Percentiles rank a stretch among this genome's conserved stretches.
Conservation (phyloP, 75 land plant genomes). For the Cunninghamia lanceolata region DNA sequence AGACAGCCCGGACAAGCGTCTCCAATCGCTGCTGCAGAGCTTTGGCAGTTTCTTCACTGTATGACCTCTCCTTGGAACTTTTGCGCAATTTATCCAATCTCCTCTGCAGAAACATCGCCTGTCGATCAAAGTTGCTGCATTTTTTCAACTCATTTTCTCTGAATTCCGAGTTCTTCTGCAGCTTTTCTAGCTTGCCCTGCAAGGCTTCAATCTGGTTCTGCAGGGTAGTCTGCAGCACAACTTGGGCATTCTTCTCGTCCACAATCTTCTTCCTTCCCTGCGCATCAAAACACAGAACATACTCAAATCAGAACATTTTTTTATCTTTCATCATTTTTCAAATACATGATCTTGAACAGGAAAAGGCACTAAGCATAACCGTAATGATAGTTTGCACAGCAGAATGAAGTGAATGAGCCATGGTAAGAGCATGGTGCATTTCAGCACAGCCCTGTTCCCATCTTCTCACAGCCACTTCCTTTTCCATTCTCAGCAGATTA, state of each 20-base stretch:
- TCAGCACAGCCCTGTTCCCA: slow-evolving; percentile 43
- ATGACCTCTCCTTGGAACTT: slow-evolving; percentile 12
- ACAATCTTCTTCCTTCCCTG: slow-evolving; percentile 44
- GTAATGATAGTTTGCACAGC: slow-evolving; percentile 53
- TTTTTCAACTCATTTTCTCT: slow-evolving; percentile 15
- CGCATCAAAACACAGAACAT: not conserved
- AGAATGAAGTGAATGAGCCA: slow-evolving; percentile 46
- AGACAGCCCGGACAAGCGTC: slow-evolving; percentile 3
- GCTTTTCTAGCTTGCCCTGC: slow-evolving; percentile 32
- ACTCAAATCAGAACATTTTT: not conserved
- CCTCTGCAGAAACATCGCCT: slow-evolving; percentile 29
- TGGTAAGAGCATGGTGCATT: slow-evolving; percentile 43
- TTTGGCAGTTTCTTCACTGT: slow-evolving; percentile 1
- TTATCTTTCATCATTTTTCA: too few relatives aligned
- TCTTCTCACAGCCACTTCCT: slow-evolving; percentile 53
- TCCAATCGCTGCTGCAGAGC: slow-evolving; percentile 4
- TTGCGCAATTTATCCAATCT: slow-evolving; percentile 27
- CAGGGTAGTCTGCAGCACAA: slow-evolving; percentile 11
- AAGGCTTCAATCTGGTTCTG: slow-evolving; percentile 42
- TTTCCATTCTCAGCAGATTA: slow-evolving; percentile 73
- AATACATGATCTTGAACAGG: not conserved
- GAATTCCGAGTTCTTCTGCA: slow-evolving; percentile 20
- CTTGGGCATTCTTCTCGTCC: slow-evolving; percentile 21
- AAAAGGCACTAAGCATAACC: slow-evolving; percentile 19
- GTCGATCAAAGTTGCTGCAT: slow-evolving; percentile 43